Evolutionary conservation across 331 rosid genomes (phyloP), one percentile per base, ranked within the genome.

Genomic region (Quercus lobata): DNA sequence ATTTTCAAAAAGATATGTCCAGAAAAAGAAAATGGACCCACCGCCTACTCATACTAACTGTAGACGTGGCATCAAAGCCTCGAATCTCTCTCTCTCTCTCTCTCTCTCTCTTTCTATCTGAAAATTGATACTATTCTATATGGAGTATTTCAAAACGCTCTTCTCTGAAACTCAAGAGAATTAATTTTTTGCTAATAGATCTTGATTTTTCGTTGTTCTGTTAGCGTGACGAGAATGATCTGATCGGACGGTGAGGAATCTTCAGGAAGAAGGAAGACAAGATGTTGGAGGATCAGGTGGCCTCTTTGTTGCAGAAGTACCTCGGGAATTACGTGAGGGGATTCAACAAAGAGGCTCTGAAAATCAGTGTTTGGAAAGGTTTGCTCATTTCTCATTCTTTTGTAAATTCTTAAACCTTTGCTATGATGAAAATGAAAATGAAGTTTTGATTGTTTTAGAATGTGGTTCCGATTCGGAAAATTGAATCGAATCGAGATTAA

Each of bases 221-320:
- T 41, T 55, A 15, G 55, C 19, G 86, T 5, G 71, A 77, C 57
- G 82, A 34, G 85, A 82, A 19, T 41, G 46, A 41, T 78, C 79
- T 74, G 83, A 86, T 85, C 73, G 37, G 69, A 62, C 70, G 72
- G 79, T 58, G 25, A 60, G 46, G 46, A 41, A 41, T 41, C 46
- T 41, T 41, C 46, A 9, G 46, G 46, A 73, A 62, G n/a, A 68
- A 68, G 53, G 72, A 34, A 19, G 72, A 12, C 6, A 87, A 82
- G 88, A 96, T 96, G 99, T 92, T 96, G 92, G 99, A 96, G 91
- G 99, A 96, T 89, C 98, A 96, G 86, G 99, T 96, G 49, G 97
- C 99, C 78, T 76, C 83, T 90, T 92, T 96, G 77, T 89, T 96
- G 88, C 94, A 93, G 91, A 93, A 87, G 92, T 96, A 93, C 90